Evolutionary conservation across 2,329 filamentous ascomycete species (phyloP).

Genomic region (Exophiala phaeomuriformis): DNA sequence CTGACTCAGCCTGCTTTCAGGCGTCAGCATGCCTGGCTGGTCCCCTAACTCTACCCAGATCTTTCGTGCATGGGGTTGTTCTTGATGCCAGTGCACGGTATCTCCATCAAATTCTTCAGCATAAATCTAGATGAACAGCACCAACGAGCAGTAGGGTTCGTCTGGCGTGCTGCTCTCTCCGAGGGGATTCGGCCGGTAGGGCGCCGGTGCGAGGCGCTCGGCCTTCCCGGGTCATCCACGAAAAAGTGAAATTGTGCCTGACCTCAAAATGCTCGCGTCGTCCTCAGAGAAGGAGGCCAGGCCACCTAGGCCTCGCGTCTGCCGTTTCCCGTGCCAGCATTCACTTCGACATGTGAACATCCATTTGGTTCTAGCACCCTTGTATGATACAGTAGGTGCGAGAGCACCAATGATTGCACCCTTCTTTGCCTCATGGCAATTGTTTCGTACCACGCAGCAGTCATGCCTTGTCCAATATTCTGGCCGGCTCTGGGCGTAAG

Average conservation of each 20-base stretch:
- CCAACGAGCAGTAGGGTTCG: background rate
- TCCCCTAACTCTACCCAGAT: background rate
- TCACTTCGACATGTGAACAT: no score
- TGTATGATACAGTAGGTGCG: no score
- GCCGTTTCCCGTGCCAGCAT: no score
- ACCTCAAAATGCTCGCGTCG: background rate
- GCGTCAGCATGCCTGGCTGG: background rate
- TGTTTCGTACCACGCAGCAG: no score
- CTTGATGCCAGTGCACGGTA: no score
- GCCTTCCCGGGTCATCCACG: background rate
- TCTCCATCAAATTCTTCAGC: no score
- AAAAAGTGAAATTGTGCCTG: background rate
- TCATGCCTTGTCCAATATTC: no score
- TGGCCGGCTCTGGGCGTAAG: no score
- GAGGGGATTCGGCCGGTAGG: background rate
- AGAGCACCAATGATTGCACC: no score
- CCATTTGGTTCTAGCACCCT: no score
- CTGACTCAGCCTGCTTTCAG: background rate
- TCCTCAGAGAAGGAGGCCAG: background rate
- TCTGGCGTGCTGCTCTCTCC: background rate
- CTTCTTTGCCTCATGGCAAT: no score
- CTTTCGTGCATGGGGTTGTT: no score
- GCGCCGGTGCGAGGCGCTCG: background rate
- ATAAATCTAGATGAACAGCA: background rate
- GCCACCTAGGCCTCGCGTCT: background rate